Evolutionary conservation across 148 eudicot genomes (phyloP).

Genomic region (Gaultheria prostrata): DNA sequence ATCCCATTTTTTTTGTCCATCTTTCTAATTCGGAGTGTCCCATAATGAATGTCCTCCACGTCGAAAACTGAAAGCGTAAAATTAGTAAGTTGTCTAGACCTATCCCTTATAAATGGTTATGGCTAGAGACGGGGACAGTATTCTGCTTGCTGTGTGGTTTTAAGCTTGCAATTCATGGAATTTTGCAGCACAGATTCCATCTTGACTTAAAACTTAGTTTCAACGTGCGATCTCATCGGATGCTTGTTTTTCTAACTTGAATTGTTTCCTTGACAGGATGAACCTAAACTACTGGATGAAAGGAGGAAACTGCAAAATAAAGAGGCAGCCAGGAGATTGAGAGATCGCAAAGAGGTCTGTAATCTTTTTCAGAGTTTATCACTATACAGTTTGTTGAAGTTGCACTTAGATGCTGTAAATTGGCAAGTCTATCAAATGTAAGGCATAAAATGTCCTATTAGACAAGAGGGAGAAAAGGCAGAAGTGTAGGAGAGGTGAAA

Average conservation of each 20-base stretch:
- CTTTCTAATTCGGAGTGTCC: neutral
- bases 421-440: neutral
- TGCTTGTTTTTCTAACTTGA: neutral
- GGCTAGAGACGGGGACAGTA: neutral
- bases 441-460: neutral
- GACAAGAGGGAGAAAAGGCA: neutral
- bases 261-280: neutral
- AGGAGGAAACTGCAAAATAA: neutral
- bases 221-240: neutral
- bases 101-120: neutral
- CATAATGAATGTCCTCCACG: neutral
- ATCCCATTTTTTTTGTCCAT: neutral
- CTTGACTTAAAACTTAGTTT: neutral
- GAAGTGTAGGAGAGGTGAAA: neutral
- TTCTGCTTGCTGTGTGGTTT: neutral
- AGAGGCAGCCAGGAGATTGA: conserved; percentile 4
- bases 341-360: neutral
- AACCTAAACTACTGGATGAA: neutral
- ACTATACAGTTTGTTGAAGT: neutral
- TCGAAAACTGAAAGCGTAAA: neutral
- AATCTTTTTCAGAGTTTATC: neutral
- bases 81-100: neutral
- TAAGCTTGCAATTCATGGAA: conserved; percentile 3
- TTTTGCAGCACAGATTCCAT: neutral
- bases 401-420: neutral